These are phyloP conservation scores for Chaetomium cochliodes DNA, from an alignment of 495 filamentous ascomycete genomes.

Conservation along the genomic window DNA sequence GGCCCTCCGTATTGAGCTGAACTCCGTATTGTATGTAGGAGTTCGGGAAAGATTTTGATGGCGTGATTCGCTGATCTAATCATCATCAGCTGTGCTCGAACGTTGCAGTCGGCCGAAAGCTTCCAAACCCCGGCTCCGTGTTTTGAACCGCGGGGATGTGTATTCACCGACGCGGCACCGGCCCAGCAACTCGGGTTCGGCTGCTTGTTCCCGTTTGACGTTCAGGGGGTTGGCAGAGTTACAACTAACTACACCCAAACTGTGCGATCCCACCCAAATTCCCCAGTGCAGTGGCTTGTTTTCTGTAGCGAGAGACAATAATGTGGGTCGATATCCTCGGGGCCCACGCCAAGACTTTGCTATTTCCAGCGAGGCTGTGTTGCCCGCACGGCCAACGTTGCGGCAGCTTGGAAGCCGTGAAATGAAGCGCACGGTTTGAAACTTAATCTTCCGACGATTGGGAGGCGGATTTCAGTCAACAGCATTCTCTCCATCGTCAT, in stretches of 20 bases:
- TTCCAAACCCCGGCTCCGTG: background rate
- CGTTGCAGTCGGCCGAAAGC: too few relatives aligned
- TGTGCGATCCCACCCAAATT: background rate
- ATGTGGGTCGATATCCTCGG: background rate
- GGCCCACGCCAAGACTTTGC: conserved; percentile 4
- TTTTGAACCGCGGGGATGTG: too few relatives aligned
- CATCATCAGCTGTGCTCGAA: background rate
- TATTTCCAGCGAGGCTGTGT: conserved; percentile 33
- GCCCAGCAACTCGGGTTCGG: background rate
- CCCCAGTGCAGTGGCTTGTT: background rate
- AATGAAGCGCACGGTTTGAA: conserved; percentile 19
- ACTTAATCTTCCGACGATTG: background rate
- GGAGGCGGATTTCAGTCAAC: conserved; percentile 32
- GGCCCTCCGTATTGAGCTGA: background rate
- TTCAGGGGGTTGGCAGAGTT: background rate
- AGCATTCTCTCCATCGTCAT: conserved; percentile 31
- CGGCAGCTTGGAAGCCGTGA: background rate
- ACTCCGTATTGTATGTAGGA: too few relatives aligned
- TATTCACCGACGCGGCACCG: background rate
- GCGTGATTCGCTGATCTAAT: too few relatives aligned
- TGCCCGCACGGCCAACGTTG: background rate
- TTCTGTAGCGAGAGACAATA: background rate
- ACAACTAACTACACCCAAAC: background rate
- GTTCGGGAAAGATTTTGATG: background rate
- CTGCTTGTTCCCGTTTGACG: background rate